Evolutionary conservation across 352 stramenopile genomes (phyloP).

Genomic region (Phytophthora pisi): DNA sequence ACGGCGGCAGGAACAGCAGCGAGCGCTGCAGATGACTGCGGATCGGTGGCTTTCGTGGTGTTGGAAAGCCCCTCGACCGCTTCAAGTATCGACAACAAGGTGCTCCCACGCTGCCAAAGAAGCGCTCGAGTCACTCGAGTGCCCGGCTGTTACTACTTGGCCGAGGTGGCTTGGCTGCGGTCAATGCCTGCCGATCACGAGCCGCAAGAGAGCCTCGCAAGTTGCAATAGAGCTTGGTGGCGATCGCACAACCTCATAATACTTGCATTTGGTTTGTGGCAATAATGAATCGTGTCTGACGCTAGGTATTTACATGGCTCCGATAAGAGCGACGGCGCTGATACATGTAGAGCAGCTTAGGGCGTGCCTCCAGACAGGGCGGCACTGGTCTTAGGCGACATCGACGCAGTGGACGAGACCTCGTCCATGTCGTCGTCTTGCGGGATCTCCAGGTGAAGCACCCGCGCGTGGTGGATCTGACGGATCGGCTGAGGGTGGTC

Average conservation of each 20-base stretch:
- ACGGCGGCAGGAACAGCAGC: neutral
- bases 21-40: slow-evolving; percentile 13
- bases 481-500: slow-evolving; percentile 36
- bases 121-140: neutral
- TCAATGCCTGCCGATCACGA: neutral
- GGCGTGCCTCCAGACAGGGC: slow-evolving; percentile 21
- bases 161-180: neutral
- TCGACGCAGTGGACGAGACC: slow-evolving; percentile 30
- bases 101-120: slow-evolving; percentile 12
- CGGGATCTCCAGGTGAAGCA: slow-evolving; percentile 35
- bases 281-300: slow-evolving; percentile 24
- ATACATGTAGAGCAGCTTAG: slow-evolving; percentile 10
- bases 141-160: neutral
- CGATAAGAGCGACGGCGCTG: slow-evolving; percentile 2
- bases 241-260: slow-evolving; percentile 34
- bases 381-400: slow-evolving; percentile 41
- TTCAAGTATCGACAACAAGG: slow-evolving; percentile 21
- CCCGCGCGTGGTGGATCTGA: slow-evolving; percentile 33
- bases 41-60: slow-evolving; percentile 16
- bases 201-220: neutral
- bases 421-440: slow-evolving; percentile 38
- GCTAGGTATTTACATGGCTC: slow-evolving; percentile 26
- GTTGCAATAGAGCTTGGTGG: slow-evolving; percentile 18
- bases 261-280: slow-evolving; percentile 25
- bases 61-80: slow-evolving; percentile 20